Evolutionary conservation across 225 moss, liverwort and hornwort genomes (phyloP), one percentile per base, ranked within the genome.

Genomic region (Marchantia paleacea): DNA sequence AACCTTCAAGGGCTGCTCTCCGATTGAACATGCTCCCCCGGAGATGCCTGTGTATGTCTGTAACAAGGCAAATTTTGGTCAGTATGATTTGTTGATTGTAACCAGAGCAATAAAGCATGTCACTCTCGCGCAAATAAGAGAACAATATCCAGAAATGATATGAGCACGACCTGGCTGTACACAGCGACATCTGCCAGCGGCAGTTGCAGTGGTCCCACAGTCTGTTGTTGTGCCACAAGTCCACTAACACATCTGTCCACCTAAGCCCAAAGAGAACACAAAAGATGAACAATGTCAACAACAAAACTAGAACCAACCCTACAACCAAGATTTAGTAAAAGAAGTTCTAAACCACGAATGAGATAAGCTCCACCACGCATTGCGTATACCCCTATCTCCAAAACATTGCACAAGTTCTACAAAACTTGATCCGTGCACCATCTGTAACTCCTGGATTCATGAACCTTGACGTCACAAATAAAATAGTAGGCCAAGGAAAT

Each of bases 221-320:
- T 95, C 82, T 99, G 97, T 68, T 99, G 97, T 83, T 95, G 93
- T 57, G 97, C 95, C 80, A 99, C 97, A 82, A 99, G 87, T 62
- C 95, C 97, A 63, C 90, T 95, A 31, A 99, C 97, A 83, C 97
- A 99, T 79, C 95, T 91, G 85, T 99, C 97, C 82, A 99, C 97
- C 96, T 97, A 84, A 53, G 18, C 28, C 71, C 79, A 81, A 83
- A 64, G 13, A 6, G 50, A 72, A 63, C n/a, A 16, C 28, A 16
- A 55, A 49, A 53, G 3, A 26, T 39, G 24, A 52, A 73, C 52
- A 48, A 68, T 26, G 39, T 26, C 64, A 68, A 1, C 12, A 11
- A 22, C 39, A 68, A 9, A 14, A 31, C 16, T 30, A 18, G 28
- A 18, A 39, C 39, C 31, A 48, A 39, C 22, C 62, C 3, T 9